Base-by-base conservation (phyloP, 805 yeast species). In the Ogataea siamensis region DNA sequence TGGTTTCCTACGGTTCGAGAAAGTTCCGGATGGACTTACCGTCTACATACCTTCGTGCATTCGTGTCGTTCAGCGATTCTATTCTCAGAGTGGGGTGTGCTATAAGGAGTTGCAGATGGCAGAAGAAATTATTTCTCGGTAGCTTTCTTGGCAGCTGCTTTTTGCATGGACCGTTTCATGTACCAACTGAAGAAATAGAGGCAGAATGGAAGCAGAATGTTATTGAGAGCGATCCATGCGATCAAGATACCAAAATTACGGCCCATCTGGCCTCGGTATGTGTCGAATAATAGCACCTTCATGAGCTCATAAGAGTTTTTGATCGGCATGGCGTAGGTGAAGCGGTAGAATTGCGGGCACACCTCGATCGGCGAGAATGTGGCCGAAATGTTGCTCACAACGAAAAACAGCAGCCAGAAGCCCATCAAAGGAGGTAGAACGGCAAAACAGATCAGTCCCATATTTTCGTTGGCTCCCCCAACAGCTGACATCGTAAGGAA, bases 401-500 rank as follows among this genome's bases (percentile, higher is more conserved):
- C 88, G 75, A 85, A 83, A 42, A 74, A 68, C 46, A 83, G 64
- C 50, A 85, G 55, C 87, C 89, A 83, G 51, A 82, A 74, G 0
- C 89, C 88, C 33, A 81, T 47, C 37, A 71, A 49, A 19, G 87
- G 87, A 1, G 93, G 91, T 34, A 69, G 68, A 11, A 66, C 39
- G 5, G 78, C 60, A 32, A 80, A 63, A 6, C 73, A 55, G 5
- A 83, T 21, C 57, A 78, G 54, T 0, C 79, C 78, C 49, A 73
- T 62, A 45, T 80, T 76, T 59, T 85, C 93, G 53, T 80, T 82
- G 20, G 82, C 79, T 29, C 83, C 76, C 42, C 94, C 94, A 23
- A 83, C 82, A 1, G 89, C 86, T 45, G 78, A 63, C 86, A 85
- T 79, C 5, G 86, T 73, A 34, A 85, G 49, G 56, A 66, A 85